Evolutionary conservation across 1,284 basidiomycete genomes (phyloP).

Genomic region (Microbotryum silenes-acaulis): DNA sequence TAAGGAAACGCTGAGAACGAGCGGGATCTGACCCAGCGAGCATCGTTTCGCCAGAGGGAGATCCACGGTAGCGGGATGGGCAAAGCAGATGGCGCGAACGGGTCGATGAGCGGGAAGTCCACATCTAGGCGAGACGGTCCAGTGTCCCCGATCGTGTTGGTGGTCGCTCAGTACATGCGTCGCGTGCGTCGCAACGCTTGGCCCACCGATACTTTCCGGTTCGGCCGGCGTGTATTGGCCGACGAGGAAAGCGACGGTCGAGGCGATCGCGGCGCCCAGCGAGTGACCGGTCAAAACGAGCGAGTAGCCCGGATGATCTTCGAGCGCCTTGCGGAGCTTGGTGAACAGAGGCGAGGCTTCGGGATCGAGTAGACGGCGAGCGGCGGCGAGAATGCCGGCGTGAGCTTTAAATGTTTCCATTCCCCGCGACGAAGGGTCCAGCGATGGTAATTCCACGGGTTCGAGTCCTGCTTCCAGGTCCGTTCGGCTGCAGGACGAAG

Average conservation of each 20-base stretch:
- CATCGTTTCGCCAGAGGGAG: constrained; percentile 12
- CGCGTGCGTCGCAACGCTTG: too few relatives aligned
- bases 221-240: constrained; percentile 7
- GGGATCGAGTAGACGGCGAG: constrained; percentile 18
- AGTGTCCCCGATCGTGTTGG: neutral
- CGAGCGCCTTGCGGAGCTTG: constrained; percentile 14
- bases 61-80: constrained; percentile 27
- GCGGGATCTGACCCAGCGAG: constrained; percentile 14
- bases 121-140: neutral
- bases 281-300: constrained; percentile 27
- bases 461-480: constrained; percentile 26
- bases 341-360: constrained; percentile 7
- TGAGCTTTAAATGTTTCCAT: constrained; percentile 15
- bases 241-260: constrained; percentile 20
- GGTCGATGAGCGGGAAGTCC: constrained; percentile 9
- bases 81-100: constrained; percentile 22
- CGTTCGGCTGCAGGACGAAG: constrained; percentile 8
- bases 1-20: constrained; percentile 25
- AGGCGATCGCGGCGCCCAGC: constrained; percentile 26
- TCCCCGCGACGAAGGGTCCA: neutral
- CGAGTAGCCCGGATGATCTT: constrained; percentile 18
- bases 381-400: constrained; percentile 20
- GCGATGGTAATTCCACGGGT: constrained; percentile 1
- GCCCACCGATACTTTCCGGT: too few relatives aligned
- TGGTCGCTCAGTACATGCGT: neutral